A percentile compares a stretch with the other conserved stretches of the same genome.
phyloP scores from a whole-genome alignment of 148 eudicot species.

The Amaranthus palmeri region DNA sequence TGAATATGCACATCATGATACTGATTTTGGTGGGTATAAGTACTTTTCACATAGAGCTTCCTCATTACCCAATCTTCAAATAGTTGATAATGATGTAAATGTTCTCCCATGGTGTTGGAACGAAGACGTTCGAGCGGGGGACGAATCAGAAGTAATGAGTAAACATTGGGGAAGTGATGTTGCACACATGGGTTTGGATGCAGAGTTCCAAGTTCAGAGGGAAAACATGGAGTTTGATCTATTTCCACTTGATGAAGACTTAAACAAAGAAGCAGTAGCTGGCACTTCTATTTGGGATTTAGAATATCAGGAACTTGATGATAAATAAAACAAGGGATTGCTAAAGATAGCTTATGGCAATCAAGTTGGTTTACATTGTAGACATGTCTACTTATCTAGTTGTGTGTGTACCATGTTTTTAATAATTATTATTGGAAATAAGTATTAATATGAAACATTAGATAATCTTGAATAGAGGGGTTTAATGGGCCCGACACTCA shows the following conservation, averaged over 20 bases:
- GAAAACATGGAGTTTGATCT: conserved; percentile 10
- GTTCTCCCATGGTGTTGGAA: conserved; percentile 9
- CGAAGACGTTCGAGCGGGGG: neutral
- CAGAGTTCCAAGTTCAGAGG: neutral
- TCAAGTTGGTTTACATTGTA: too few relatives aligned
- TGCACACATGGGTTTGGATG: conserved; percentile 15
- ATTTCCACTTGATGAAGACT: conserved; percentile 14
- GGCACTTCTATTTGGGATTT: conserved; percentile 18
- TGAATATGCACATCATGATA: neutral
- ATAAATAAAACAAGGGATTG: neutral
- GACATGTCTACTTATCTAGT: too few relatives aligned
- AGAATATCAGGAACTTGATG: conserved; percentile 17
- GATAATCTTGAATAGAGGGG: too few relatives aligned
- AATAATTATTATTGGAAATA: too few relatives aligned
- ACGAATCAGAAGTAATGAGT: neutral
- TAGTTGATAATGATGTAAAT: neutral
- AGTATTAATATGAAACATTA: too few relatives aligned
- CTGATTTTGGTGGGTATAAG: neutral
- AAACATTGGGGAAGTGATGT: conserved; percentile 10
- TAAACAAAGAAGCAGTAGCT: neutral
- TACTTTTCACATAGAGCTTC: neutral
- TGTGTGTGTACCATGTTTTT: too few relatives aligned
- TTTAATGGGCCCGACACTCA: too few relatives aligned
- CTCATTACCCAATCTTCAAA: neutral
- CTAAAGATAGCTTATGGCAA: too few relatives aligned